Evolutionary conservation across 371 early-diverging fungal species (phyloP), one percentile per base, ranked within the genome.

Genomic region (Circinella umbellata): DNA sequence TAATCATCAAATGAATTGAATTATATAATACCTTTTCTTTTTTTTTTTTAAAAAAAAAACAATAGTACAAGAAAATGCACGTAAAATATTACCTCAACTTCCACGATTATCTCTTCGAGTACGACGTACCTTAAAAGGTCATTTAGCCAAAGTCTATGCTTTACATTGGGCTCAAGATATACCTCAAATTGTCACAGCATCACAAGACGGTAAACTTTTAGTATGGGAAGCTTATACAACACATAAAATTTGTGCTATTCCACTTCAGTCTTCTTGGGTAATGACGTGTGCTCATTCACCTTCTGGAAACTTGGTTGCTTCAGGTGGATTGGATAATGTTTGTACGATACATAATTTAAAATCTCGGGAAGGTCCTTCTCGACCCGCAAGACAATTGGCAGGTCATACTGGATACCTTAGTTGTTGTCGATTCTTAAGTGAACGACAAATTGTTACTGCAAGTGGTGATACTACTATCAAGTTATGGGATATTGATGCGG

Each of bases 241-340:
- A 67, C 97, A 98, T 89, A 98, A 98, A 81, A 91, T 96, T 49
- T 94, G 96, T 74, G 97, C 98, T 36, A 97, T 98, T 75, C 97
- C 98, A 10, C 82, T 98, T 63, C 92, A 95, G 27, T 97, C 97
- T 2, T 96, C 97, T n/a, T 98, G 98, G 98, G 98, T 98, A 68
- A 98, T 98, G 98, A 96, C 98, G 54, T 97, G 97, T 73, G 96
- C 98, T 5, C 97, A 95, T 71, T 95, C 98, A 37, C 98, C 97
- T 6, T 94, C 95, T 34, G 95, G 96, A 47, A 95, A 93, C 80
- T 93, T 92, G 79, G 97, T 97, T 36, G 98, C 98, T 54, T 98
- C 96, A 77, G 98, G 98, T 77, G 98, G 98, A 74, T 88, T 98
- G 62, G 98, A 98, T 83, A 98, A 98, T 78, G 89, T 96, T 73